Percentiles rank a stretch among this genome's conserved stretches.
phyloP scores from a whole-genome alignment of 2,329 filamentous ascomycete genomes.

The Xylariomycetidae sp. region DNA sequence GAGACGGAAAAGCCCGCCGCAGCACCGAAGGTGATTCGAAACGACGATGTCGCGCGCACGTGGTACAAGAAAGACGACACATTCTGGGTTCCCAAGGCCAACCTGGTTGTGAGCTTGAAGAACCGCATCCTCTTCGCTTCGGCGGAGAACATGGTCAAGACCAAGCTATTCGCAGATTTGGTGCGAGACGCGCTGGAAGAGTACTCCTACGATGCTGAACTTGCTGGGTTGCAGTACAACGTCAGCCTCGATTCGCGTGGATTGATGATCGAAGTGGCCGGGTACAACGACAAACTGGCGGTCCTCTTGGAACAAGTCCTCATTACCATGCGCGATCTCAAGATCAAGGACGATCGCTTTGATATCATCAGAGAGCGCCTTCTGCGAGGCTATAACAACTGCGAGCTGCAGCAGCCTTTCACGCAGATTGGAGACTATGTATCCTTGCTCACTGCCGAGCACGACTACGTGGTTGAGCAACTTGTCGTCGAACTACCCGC shows the following conservation, averaged over 20 bases:
- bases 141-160: conserved; percentile 71
- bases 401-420: conserved; percentile 82
- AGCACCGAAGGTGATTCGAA: conserved; percentile 74
- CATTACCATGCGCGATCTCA: conserved; percentile 73
- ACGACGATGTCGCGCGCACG: conserved; percentile 71
- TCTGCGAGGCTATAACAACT: conserved; percentile 72
- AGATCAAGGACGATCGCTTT: conserved; percentile 82
- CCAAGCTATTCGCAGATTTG: conserved; percentile 74
- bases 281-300: conserved; percentile 94
- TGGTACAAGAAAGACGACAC: conserved; percentile 99
- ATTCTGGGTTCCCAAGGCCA: conserved; percentile 96
- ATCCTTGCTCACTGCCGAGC: conserved; percentile 71
- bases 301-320: conserved; percentile 88
- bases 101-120: conserved; percentile 72
- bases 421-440: conserved; percentile 81
- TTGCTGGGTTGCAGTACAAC: conserved; percentile 80
- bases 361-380: conserved; percentile 85
- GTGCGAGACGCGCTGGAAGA: conserved; percentile 85
- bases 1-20: conserved; percentile 70
- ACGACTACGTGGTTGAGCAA: conserved; percentile 73
- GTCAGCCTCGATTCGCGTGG: conserved; percentile 69
- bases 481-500: conserved; percentile 68
- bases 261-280: conserved; percentile 71
- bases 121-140: conserved; percentile 76
- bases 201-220: conserved; percentile 92